Evolutionary conservation across 2,329 filamentous ascomycete genomes (phyloP).

Genomic region (Fusarium domesticum): DNA sequence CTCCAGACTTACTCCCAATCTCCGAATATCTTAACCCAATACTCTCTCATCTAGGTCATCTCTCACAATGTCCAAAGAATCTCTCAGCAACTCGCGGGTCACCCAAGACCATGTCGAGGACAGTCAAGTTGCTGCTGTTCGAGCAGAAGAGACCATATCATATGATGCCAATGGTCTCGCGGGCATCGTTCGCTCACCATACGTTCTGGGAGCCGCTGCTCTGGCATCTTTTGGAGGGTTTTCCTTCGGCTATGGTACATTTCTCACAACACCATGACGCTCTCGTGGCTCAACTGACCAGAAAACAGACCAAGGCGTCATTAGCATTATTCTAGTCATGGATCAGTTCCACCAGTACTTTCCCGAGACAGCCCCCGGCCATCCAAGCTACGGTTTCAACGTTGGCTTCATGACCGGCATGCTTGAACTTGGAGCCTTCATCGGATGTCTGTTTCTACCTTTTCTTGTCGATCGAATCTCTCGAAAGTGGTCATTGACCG

Average conservation of each 20-base stretch:
- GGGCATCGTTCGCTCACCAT: constrained; percentile 42
- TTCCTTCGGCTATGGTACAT: constrained; percentile 15
- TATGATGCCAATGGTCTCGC: constrained; percentile 14
- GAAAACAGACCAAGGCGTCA: constrained; percentile 38
- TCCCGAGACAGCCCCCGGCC: constrained; percentile 28
- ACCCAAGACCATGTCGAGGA: constrained; percentile 14
- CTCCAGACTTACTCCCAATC: too few species aligned
- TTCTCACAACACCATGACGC: neutral
- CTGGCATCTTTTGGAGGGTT: constrained; percentile 37
- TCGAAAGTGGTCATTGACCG: constrained; percentile 41
- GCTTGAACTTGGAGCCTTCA: constrained; percentile 40
- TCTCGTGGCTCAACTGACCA: neutral
- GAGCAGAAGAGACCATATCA: constrained; percentile 6
- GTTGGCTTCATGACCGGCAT: constrained; percentile 42
- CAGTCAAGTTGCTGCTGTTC: neutral
- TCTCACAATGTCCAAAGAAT: too few species aligned
- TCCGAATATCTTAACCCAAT: too few species aligned
- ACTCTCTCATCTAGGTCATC: too few species aligned
- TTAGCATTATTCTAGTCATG: constrained; percentile 44
- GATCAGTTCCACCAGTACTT: constrained; percentile 41
- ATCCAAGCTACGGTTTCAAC: constrained; percentile 14
- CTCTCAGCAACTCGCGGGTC: constrained; percentile 4
- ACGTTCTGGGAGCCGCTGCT: constrained; percentile 42
- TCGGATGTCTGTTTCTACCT: constrained; percentile 35
- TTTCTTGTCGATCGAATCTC: constrained; percentile 41